Evolutionary conservation across 2,329 filamentous ascomycete species (phyloP).

Genomic region (Cordyceps tenuipes): DNA sequence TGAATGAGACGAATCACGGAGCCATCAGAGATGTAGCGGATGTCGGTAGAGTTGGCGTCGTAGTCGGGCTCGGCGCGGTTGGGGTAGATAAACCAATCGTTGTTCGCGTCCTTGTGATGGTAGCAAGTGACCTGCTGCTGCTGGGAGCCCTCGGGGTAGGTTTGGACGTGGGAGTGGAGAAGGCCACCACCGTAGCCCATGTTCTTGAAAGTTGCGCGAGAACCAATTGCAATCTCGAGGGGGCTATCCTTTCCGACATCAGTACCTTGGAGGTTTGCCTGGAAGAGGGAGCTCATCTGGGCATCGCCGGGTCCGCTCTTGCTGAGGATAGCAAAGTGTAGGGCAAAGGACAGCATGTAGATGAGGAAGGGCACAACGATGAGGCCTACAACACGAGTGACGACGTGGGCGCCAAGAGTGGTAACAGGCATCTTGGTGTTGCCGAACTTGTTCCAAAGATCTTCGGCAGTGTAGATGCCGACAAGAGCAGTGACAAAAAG

Average conservation of each 20-base stretch:
- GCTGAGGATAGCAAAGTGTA: slow-evolving; percentile 90
- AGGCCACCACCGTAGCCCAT: slow-evolving; percentile 98
- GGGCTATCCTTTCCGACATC: slow-evolving; percentile 93
- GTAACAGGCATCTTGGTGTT: slow-evolving; percentile 78
- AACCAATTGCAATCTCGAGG: slow-evolving; percentile 83
- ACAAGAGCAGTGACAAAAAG: slow-evolving; percentile 93
- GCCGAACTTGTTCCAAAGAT: slow-evolving; percentile 97
- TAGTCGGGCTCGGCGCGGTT: slow-evolving; percentile 72
- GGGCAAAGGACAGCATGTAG: slow-evolving; percentile 90
- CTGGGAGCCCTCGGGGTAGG: slow-evolving; percentile 82
- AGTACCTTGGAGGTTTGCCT: slow-evolving; percentile 89
- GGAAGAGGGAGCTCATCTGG: slow-evolving; percentile 99
- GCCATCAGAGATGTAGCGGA: slow-evolving; percentile 70
- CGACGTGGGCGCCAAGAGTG: slow-evolving; percentile 69
- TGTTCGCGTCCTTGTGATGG: slow-evolving; percentile 99
- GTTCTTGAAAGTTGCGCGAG: slow-evolving; percentile 89
- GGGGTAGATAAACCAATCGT: slow-evolving; percentile 99
- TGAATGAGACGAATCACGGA: slow-evolving; percentile 81
- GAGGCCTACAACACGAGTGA: slow-evolving; percentile 72
- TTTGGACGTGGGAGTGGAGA: slow-evolving; percentile 93
- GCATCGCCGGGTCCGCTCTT: slow-evolving; percentile 93
- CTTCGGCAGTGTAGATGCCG: slow-evolving; percentile 90
- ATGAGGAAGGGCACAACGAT: slow-evolving; percentile 84
- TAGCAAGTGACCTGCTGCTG: slow-evolving; percentile 99
- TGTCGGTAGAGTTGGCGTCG: slow-evolving; percentile 55